Evolutionary conservation across 2,329 filamentous ascomycete species (phyloP), one percentile per base, ranked within the genome.

Genomic region (Ceratocystis colombiana): DNA sequence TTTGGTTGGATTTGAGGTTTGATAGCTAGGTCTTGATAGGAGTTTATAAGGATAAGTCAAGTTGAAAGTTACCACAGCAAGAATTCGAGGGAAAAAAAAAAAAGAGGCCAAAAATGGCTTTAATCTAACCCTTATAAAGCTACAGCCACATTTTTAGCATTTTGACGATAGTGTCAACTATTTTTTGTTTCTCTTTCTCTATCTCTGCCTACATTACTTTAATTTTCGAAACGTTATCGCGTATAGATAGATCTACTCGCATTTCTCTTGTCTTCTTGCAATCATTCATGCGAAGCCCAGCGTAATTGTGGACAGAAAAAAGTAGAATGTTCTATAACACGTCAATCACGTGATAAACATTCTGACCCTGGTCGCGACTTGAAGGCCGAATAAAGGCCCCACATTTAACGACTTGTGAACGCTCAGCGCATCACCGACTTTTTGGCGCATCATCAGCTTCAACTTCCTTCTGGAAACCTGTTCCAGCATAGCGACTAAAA

Each of bases 381-480:
- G 15, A 22, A 33, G 22, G n/a, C 53, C 53, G 22, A 6, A 10
- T 2, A 37, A 59, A 12, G 4, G 12, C 37, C 55, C 55, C 55
- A 59, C 55, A 59, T 33, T 20, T 20, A 33, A 59, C 55, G 17
- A 59, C 48, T 10, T 4, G 8, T 53, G 48, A 25, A 22, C 5
- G 17, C 22, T 53, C 10, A 48, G 48, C 48, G 55, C 30, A 59
- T 37, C 28, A 20, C 28, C 15, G 33, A 30, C 8, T 37, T 59
- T 59, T 59, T 22, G 48, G 55, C 55, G 55, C 55, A 59, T 30
- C 55, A 10, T 20, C 55, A 59, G 55, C 55, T n/a, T 37, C 55
- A 37, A 59, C 5, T 7, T 59, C 5, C 17, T 30, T 8, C 30
- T 59, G 20, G 15, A 30, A 30, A 41, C 10, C 37, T 17, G 17